Percentiles rank a stretch among this genome's conserved stretches.
phyloP scores from a whole-genome alignment of 768 basidiomycete genomes.

The Auricularia auricula-judae region DNA sequence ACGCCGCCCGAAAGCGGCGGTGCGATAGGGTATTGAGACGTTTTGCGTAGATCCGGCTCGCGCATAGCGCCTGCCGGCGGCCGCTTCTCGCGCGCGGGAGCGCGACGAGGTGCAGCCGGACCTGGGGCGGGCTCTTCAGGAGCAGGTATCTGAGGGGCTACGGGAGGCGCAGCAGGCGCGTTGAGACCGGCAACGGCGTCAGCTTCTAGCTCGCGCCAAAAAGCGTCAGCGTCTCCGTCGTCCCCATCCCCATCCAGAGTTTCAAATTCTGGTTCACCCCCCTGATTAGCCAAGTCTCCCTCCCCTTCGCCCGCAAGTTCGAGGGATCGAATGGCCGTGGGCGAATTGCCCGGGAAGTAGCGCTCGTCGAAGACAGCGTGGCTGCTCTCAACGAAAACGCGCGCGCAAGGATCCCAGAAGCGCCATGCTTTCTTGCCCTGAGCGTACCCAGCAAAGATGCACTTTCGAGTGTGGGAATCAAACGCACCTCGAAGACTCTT shows the following conservation, averaged over 20 bases:
- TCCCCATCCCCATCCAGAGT: not conserved
- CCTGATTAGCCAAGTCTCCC: not conserved
- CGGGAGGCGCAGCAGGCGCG: not conserved
- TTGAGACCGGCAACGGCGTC: not conserved
- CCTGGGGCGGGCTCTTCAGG: not conserved
- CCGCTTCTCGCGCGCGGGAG: not conserved
- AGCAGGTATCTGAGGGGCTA: not conserved
- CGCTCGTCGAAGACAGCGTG: slow-evolving; percentile 24
- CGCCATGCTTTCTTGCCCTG: slow-evolving; percentile 18
- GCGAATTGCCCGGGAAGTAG: slow-evolving; percentile 12
- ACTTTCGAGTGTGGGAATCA: slow-evolving; percentile 20
- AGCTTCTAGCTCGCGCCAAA: not conserved
- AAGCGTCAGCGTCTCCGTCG: not conserved
- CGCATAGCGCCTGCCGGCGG: not conserved
- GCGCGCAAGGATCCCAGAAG: slow-evolving; percentile 23
- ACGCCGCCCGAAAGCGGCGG: too few species aligned
- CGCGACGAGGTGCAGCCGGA: not conserved
- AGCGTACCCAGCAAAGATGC: slow-evolving; percentile 29
- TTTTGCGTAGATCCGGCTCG: not conserved
- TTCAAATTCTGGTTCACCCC: not conserved
- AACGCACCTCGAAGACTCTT: slow-evolving; percentile 9
- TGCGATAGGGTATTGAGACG: not conserved
- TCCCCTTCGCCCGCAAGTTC: too few species aligned
- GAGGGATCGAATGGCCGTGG: not conserved
- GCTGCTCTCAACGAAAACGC: slow-evolving; percentile 18